These are phyloP conservation scores for Climacium dendroides DNA, from an alignment of 225 moss, liverwort and hornwort species.

Conservation along the genomic window DNA sequence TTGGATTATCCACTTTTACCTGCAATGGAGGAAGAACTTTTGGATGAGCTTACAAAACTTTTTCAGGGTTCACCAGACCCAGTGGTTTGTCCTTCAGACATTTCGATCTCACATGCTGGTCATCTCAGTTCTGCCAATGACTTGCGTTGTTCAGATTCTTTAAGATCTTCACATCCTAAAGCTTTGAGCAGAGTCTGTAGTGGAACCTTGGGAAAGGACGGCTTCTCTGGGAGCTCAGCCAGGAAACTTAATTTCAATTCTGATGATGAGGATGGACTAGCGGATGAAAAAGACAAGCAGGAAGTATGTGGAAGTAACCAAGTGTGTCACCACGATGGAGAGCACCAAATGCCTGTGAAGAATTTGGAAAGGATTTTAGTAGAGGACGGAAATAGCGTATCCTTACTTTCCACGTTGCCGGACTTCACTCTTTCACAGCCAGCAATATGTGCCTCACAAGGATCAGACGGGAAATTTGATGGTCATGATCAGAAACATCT, in stretches of 20 bases:
- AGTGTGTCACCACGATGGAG: neutral
- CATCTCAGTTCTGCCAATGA: neutral
- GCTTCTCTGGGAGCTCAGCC: slow-evolving; percentile 1
- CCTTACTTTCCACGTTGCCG: neutral
- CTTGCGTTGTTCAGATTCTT: neutral
- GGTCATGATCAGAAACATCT: neutral
- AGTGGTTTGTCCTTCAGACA: neutral
- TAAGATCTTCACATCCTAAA: neutral
- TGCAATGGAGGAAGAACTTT: slow-evolving; percentile 38
- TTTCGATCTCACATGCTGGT: neutral
- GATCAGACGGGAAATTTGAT: neutral
- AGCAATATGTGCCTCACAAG: neutral
- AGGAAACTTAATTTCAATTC: slow-evolving; percentile 29
- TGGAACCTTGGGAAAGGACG: neutral
- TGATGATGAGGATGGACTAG: neutral
- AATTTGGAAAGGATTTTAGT: neutral
- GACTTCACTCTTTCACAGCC: neutral
- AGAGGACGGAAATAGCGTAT: neutral
- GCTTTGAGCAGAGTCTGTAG: neutral
- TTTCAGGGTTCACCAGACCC: slow-evolving; percentile 1
- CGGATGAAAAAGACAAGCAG: neutral
- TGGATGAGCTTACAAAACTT: slow-evolving; percentile 34
- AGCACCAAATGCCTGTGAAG: neutral
- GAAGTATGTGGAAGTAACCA: neutral
- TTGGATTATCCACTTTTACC: slow-evolving; percentile 9